Percentiles rank a stretch among this genome's conserved stretches.
Conservation (phyloP, 108 stramenopile species). For the Fragilariopsis cylindrus region DNA sequence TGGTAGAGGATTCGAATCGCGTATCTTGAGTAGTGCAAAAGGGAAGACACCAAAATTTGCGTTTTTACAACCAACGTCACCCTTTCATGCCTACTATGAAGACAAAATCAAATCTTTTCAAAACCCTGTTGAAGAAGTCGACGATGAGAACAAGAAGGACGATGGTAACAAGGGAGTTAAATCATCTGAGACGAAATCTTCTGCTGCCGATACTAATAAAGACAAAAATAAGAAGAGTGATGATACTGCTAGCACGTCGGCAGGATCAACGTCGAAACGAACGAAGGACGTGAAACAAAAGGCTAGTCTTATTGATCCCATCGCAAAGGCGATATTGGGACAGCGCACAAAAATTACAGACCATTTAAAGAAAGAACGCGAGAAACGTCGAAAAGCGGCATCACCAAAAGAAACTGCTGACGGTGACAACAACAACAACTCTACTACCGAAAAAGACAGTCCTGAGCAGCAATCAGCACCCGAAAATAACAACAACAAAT, state of each 20-base stretch:
- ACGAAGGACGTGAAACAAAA: slow-evolving; percentile 44
- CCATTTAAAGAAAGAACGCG: slow-evolving; percentile 15
- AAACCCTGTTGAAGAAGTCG: slow-evolving; percentile 26
- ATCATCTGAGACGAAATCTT: slow-evolving; percentile 17
- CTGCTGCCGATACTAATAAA: slow-evolving; percentile 12
- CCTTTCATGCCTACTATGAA: slow-evolving; percentile 99
- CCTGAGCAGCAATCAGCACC: background rate
- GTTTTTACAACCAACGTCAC: slow-evolving; percentile 88
- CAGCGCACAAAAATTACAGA: slow-evolving; percentile 56
- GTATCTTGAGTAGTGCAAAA: slow-evolving; percentile 74
- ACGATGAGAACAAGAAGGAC: slow-evolving; percentile 36
- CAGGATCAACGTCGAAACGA: background rate
- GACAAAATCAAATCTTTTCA: slow-evolving; percentile 72
- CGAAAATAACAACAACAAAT: slow-evolving; percentile 4
- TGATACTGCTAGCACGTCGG: slow-evolving; percentile 3
- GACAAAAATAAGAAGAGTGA: background rate
- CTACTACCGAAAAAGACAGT: slow-evolving; percentile 1
- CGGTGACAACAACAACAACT: background rate
- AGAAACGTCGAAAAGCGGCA: slow-evolving; percentile 12
- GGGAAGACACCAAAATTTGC: slow-evolving; percentile 96
- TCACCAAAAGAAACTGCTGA: background rate
- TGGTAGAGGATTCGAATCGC: slow-evolving; percentile 91
- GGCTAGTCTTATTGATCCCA: slow-evolving; percentile 74
- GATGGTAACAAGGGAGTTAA: slow-evolving; percentile 15
- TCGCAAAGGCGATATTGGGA: slow-evolving; percentile 64